A percentile compares a stretch with the other conserved stretches of the same genome.
phyloP scores from a whole-genome alignment of 2,329 filamentous ascomycete species.

The Microcyclospora pomicola region DNA sequence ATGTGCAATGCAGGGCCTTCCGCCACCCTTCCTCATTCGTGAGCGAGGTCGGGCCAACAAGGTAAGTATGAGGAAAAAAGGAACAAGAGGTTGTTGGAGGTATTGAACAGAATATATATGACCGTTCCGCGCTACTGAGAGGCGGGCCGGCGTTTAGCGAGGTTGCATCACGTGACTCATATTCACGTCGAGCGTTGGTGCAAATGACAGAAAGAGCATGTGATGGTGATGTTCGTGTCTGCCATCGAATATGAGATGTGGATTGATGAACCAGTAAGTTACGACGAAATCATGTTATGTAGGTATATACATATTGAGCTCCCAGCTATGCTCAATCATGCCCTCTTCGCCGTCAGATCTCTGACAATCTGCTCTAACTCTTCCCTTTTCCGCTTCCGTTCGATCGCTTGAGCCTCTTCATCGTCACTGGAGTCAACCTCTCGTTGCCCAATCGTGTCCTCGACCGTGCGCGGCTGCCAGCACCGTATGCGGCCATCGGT shows the following conservation, averaged over 20 bases:
- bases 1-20: too few species aligned
- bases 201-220: not conserved
- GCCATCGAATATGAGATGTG: too few species aligned
- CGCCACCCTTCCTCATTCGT: too few species aligned
- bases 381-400: constrained; percentile 56
- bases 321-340: not conserved
- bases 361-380: constrained; percentile 68
- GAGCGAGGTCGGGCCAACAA: too few species aligned
- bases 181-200: not conserved
- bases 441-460: constrained; percentile 33
- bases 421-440: constrained; percentile 21
- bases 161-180: too few species aligned
- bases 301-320: not conserved
- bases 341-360: constrained; percentile 57
- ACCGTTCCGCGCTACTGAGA: too few species aligned
- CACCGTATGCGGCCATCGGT: constrained; percentile 69
- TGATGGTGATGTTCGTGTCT: too few species aligned
- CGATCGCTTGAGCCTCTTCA: constrained; percentile 27
- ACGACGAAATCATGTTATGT: not conserved
- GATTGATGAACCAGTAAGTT: too few species aligned
- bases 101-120: too few species aligned
- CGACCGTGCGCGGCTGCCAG: constrained; percentile 53
- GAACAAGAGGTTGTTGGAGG: too few species aligned
- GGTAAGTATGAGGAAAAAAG: too few species aligned
- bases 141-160: too few species aligned